These are phyloP conservation scores for Aspergillus cristatus DNA, from an alignment of 495 filamentous ascomycete genomes.

Conservation along the genomic window DNA sequence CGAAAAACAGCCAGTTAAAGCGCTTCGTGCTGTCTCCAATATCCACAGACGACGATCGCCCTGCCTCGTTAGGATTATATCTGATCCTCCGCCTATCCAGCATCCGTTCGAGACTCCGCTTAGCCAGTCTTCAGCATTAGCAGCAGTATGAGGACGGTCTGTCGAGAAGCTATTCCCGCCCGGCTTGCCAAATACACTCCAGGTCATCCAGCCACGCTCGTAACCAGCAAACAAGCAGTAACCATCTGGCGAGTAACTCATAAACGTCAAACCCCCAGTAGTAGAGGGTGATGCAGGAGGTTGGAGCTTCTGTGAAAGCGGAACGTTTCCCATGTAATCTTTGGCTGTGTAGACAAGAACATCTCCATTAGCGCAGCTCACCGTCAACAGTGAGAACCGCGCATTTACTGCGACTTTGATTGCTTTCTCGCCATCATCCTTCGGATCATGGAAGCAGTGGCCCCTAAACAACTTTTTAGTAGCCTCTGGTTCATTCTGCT, in stretches of 20 bases:
- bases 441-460: constrained; percentile 79
- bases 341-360: constrained; percentile 81
- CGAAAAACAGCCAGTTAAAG: constrained; percentile 81
- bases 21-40: constrained; percentile 85
- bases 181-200: constrained; percentile 94
- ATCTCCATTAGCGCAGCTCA: constrained; percentile 72
- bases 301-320: constrained; percentile 71
- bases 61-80: constrained; percentile 62
- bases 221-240: constrained; percentile 95
- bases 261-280: constrained; percentile 60
- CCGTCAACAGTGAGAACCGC: constrained; percentile 82
- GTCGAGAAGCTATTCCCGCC: constrained; percentile 70
- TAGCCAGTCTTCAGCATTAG: constrained; percentile 72
- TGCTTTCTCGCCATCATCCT: constrained; percentile 48
- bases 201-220: constrained; percentile 86
- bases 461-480: constrained; percentile 72
- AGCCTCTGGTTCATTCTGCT: constrained; percentile 20
- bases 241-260: constrained; percentile 90
- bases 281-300: constrained; percentile 52
- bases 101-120: constrained; percentile 61
- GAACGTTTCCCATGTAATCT: constrained; percentile 90
- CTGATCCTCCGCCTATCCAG: constrained; percentile 83
- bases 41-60: constrained; percentile 74
- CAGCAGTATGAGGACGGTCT: constrained; percentile 51
- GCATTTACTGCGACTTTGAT: constrained; percentile 80